Conservation (phyloP, 2,329 filamentous ascomycete species). For the Metarhizium brunneum region DNA sequence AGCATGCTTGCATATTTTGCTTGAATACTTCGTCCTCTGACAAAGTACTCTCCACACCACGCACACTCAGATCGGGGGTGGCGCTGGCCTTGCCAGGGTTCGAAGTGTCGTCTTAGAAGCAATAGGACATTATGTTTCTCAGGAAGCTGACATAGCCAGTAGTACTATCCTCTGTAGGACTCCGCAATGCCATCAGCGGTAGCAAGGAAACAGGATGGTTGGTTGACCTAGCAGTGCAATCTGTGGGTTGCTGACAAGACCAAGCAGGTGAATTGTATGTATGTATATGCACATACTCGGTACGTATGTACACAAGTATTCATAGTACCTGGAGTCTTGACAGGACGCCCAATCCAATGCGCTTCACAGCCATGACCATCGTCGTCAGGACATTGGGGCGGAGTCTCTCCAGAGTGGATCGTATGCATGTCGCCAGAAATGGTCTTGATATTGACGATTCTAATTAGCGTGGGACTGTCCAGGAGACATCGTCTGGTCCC, state of each 20-base stretch:
- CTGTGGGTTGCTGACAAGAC: not conserved
- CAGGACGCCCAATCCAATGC: not conserved
- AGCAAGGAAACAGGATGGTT: not conserved
- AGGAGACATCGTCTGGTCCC: too few species aligned
- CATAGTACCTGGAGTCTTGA: too few species aligned
- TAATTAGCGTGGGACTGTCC: not conserved
- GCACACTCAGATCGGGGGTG: too few species aligned
- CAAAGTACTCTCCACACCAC: too few species aligned
- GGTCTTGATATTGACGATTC: not conserved
- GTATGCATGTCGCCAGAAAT: slow-evolving; percentile 3
- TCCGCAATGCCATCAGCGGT: not conserved
- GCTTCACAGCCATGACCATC: not conserved
- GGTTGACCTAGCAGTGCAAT: slow-evolving; percentile 1
- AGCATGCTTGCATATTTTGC: too few species aligned
- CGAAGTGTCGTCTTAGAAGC: too few species aligned
- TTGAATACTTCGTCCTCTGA: too few species aligned
- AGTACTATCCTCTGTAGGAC: not conserved
- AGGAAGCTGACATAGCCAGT: not conserved
- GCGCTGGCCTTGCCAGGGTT: too few species aligned
- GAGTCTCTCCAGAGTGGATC: slow-evolving; percentile 4
- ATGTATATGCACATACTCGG: too few species aligned
- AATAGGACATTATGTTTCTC: too few species aligned
- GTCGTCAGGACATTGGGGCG: not conserved
- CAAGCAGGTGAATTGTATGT: too few species aligned
- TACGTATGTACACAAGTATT: too few species aligned